A percentile compares a stretch with the other conserved stretches of the same genome.
These are phyloP conservation scores for Xylariaceae sp. DNA, from an alignment of 2,329 filamentous ascomycete species.

Conservation along the genomic window DNA sequence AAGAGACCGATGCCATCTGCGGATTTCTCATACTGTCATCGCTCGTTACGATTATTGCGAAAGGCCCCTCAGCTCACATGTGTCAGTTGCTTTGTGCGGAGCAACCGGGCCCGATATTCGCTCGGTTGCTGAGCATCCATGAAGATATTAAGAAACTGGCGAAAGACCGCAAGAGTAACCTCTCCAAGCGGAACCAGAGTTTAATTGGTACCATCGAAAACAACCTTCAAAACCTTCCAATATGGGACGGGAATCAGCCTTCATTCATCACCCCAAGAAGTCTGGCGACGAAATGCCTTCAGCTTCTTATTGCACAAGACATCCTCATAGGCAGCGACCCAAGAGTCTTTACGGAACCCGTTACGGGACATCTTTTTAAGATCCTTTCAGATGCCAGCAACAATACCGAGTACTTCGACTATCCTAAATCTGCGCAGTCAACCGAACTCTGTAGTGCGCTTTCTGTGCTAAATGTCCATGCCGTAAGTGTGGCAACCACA, in stretches of 20 bases:
- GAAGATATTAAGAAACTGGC: constrained; percentile 56
- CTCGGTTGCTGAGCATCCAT: constrained; percentile 46
- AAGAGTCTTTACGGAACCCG: constrained; percentile 43
- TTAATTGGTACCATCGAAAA: constrained; percentile 51
- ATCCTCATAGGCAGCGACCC: constrained; percentile 42
- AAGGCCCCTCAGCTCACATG: constrained; percentile 55
- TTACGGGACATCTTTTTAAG: constrained; percentile 45
- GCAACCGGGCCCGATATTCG: constrained; percentile 50
- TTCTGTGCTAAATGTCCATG: constrained; percentile 51
- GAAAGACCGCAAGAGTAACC: constrained; percentile 60
- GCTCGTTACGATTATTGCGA: constrained; percentile 56
- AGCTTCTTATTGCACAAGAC: constrained; percentile 49
- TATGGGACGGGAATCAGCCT: constrained; percentile 55
- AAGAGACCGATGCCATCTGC: constrained; percentile 54
- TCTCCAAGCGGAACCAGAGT: constrained; percentile 59
- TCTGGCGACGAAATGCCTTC: constrained; percentile 58
- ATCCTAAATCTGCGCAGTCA: constrained; percentile 31
- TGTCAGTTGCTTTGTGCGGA: constrained; percentile 52
- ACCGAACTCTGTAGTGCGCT: constrained; percentile 38
- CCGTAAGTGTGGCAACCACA: constrained; percentile 43
- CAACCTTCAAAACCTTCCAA: constrained; percentile 44
- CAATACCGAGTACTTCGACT: constrained; percentile 34
- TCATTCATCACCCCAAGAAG: constrained; percentile 54
- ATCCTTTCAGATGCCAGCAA: constrained; percentile 36
- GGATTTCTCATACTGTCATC: constrained; percentile 60